Evolutionary conservation across 768 basidiomycete genomes (phyloP).

Genomic region (Russula vinacea): DNA sequence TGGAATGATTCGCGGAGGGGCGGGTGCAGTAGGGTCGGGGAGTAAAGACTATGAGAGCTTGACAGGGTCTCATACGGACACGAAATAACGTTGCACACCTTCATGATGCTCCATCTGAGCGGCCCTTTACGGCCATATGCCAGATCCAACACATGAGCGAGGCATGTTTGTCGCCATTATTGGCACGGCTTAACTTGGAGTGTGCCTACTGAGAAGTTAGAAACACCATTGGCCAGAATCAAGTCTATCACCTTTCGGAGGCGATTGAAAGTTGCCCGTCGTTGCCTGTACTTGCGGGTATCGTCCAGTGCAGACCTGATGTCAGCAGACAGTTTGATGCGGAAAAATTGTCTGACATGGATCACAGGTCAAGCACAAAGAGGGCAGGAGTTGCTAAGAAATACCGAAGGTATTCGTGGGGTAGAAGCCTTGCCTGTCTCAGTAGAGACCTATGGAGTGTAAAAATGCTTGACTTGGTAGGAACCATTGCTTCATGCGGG

Average conservation of each 20-base stretch:
- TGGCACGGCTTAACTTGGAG: conserved; percentile 52
- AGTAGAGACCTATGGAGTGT: conserved; percentile 43
- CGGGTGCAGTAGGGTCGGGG: conserved; percentile 43
- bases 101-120: conserved; percentile 62
- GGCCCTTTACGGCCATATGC: conserved; percentile 78
- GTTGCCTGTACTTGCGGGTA: conserved; percentile 34
- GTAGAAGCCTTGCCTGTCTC: conserved; percentile 44
- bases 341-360: conserved; percentile 57
- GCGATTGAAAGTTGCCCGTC: conserved; percentile 46
- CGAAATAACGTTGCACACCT: conserved; percentile 43
- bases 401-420: conserved; percentile 48
- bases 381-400: background rate
- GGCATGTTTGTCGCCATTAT: conserved; percentile 46
- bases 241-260: conserved; percentile 46
- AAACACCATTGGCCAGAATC: background rate
- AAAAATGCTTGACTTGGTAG: conserved; percentile 26
- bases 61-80: conserved; percentile 6
- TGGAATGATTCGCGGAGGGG: conserved; percentile 50
- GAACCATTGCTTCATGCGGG: background rate
- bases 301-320: conserved; percentile 47
- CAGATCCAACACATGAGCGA: conserved; percentile 55
- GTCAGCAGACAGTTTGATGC: conserved; percentile 56
- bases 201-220: conserved; percentile 45
- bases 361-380: conserved; percentile 1
- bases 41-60: conserved; percentile 50